Conservation (phyloP, 768 basidiomycete species). For the Cyclocybe aegerita region DNA sequence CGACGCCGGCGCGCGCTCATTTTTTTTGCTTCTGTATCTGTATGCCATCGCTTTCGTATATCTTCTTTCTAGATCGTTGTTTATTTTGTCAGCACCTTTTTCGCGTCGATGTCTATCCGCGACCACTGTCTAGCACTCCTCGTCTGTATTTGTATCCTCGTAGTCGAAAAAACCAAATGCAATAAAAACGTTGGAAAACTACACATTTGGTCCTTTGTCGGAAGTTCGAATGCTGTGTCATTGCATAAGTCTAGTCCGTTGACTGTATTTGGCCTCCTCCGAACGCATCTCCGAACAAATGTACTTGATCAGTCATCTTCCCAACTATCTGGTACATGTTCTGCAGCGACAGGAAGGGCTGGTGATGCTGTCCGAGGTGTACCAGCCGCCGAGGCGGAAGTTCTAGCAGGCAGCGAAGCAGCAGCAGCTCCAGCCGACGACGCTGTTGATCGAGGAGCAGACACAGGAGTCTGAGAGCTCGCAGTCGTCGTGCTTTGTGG, state of each 20-base stretch:
- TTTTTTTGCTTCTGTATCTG: slow-evolving; percentile 2
- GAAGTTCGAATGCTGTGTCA: background rate
- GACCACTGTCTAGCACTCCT: background rate
- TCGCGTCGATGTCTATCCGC: background rate
- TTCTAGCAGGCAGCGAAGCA: background rate
- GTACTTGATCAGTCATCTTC: background rate
- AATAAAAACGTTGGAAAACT: background rate
- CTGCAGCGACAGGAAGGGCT: background rate
- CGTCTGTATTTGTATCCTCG: slow-evolving; percentile 2
- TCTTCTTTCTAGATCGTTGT: background rate
- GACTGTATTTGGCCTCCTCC: too few species aligned
- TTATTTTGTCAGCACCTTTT: background rate
- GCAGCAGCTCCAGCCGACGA: slow-evolving; percentile 1
- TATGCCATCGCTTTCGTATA: background rate
- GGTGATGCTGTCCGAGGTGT: background rate
- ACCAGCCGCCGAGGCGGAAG: background rate
- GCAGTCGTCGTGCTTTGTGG: slow-evolving; percentile 10
- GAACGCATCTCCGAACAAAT: background rate
- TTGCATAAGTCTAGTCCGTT: background rate
- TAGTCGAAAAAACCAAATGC: background rate
- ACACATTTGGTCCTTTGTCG: background rate
- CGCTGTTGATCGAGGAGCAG: slow-evolving; percentile 3
- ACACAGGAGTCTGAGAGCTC: slow-evolving; percentile 1
- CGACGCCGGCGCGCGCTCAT: background rate
- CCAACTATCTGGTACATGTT: slow-evolving; percentile 1